A percentile compares a stretch with the other conserved stretches of the same genome.
These are phyloP conservation scores for Magnusiomyces suaveolens DNA, from an alignment of 1,139 yeast species.

Conservation along the genomic window DNA sequence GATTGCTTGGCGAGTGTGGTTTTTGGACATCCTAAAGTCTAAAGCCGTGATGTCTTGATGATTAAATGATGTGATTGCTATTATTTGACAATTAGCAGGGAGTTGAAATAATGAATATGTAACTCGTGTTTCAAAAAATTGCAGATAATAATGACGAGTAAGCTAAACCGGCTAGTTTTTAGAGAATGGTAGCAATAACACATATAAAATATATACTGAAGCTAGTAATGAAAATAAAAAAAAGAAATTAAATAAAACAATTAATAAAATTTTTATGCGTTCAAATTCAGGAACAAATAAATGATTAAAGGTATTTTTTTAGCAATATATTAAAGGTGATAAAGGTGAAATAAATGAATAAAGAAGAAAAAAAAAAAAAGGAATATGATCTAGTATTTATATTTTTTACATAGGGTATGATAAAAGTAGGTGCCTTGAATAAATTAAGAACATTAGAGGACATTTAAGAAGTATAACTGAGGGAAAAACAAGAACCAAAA, in stretches of 20 bases:
- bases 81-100: too few relatives aligned
- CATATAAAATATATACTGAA: background rate
- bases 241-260: background rate
- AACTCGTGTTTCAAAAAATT: too few relatives aligned
- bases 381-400: background rate
- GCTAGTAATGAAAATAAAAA: too few relatives aligned
- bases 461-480: background rate
- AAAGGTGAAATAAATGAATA: too few relatives aligned
- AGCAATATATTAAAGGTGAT: too few relatives aligned
- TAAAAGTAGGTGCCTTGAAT: background rate
- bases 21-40: background rate
- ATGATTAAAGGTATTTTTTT: too few relatives aligned
- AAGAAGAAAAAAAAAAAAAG: background rate
- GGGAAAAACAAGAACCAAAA: too few relatives aligned
- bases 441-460: background rate
- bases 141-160: background rate
- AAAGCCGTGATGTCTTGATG: too few relatives aligned
- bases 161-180: background rate
- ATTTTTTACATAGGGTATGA: background rate
- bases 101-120: too few relatives aligned
- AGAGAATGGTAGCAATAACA: background rate
- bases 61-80: too few relatives aligned
- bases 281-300: too few relatives aligned
- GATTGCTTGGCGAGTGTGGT: constrained; percentile 1
- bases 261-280: background rate